A percentile compares a stretch with the other conserved stretches of the same genome.
These are phyloP conservation scores for Chondrus crispus DNA, from an alignment of 23 red algal species.

Conservation along the genomic window DNA sequence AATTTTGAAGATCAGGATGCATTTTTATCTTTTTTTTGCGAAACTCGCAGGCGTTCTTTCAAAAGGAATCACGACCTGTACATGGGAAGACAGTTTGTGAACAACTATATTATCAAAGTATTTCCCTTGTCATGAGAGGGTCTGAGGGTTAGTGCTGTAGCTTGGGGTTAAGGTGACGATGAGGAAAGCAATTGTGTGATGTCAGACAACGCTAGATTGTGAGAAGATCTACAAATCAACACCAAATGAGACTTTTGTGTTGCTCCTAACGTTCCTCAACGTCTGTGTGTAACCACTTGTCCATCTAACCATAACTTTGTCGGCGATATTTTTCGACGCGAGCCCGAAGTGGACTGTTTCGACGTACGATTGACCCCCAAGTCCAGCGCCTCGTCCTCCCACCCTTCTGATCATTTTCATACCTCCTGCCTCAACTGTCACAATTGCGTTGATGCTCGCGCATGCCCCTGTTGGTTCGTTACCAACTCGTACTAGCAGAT, in stretches of 20 bases:
- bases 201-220: too few species aligned
- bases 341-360: conserved; percentile 48
- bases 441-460: conserved; percentile 27
- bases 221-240: too few species aligned
- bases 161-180: too few species aligned
- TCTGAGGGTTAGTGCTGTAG: too few species aligned
- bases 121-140: too few species aligned
- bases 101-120: too few species aligned
- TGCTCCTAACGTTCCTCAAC: not conserved
- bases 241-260: not conserved
- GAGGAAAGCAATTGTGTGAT: too few species aligned
- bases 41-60: too few species aligned
- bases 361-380: conserved; percentile 19
- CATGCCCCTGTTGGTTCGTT: not conserved
- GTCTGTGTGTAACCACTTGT: not conserved
- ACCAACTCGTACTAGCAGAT: conserved; percentile 11
- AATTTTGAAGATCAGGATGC: too few species aligned
- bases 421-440: not conserved
- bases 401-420: conserved; percentile 26
- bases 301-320: not conserved
- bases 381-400: conserved; percentile 23
- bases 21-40: too few species aligned
- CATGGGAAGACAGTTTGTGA: too few species aligned
- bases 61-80: too few species aligned
- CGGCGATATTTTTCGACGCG: not conserved